These are phyloP conservation scores for Chloris gayana DNA, from an alignment of 176 grass and related monocot genomes.

Conservation along the genomic window DNA sequence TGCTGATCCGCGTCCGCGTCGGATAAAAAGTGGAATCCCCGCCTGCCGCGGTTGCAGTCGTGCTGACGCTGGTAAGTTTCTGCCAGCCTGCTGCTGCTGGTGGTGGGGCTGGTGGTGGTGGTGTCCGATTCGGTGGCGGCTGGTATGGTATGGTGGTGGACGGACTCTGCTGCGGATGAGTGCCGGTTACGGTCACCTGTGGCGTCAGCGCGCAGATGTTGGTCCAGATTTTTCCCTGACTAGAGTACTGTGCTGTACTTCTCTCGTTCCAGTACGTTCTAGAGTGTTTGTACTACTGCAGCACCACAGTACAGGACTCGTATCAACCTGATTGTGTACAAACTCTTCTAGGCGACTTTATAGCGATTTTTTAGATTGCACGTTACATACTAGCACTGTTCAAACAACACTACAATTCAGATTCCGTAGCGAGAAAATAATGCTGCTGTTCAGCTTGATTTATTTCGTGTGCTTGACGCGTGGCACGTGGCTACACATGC, in stretches of 20 bases:
- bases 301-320: neutral
- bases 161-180: neutral
- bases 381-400: neutral
- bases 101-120: neutral
- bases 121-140: neutral
- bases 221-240: neutral
- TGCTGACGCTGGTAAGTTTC: constrained; percentile 14
- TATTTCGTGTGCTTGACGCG: neutral
- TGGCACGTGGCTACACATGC: neutral
- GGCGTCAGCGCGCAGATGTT: constrained; percentile 18
- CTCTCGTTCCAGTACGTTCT: neutral
- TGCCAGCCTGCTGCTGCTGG: neutral
- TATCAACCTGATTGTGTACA: too few species aligned
- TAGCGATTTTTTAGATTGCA: neutral
- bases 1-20: constrained; percentile 27
- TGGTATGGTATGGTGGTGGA: neutral
- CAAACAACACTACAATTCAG: neutral
- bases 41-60: neutral
- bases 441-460: neutral
- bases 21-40: neutral
- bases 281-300: neutral
- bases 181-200: constrained; percentile 35
- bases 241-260: neutral
- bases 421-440: neutral
- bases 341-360: neutral